Evolutionary conservation across 2,329 filamentous ascomycete genomes (phyloP).

Genomic region (Penicillium sp.): DNA sequence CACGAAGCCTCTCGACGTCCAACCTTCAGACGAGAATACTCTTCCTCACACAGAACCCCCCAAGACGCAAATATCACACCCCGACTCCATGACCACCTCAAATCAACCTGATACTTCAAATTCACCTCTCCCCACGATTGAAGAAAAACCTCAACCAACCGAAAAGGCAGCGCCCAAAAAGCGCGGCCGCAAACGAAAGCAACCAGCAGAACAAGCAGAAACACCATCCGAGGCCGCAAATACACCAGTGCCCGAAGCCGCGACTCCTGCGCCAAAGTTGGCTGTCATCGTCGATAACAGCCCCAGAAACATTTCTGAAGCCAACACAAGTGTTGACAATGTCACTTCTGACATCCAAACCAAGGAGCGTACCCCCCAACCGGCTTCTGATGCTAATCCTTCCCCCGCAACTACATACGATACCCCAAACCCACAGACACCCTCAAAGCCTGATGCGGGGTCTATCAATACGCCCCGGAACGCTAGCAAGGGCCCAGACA

Average conservation of each 20-base stretch:
- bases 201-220: constrained; percentile 26
- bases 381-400: not conserved
- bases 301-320: not conserved
- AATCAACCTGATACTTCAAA: not conserved
- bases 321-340: not conserved
- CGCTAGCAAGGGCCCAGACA: constrained; percentile 32
- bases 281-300: constrained; percentile 3
- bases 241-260: constrained; percentile 1
- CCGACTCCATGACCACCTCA: not conserved
- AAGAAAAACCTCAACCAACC: not conserved
- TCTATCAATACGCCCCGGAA: constrained; percentile 1
- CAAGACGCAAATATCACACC: not conserved
- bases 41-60: constrained; percentile 9
- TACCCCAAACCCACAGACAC: constrained; percentile 8
- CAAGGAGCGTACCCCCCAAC: constrained; percentile 1
- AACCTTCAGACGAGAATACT: not conserved
- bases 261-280: not conserved
- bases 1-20: constrained; percentile 21
- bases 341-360: not conserved
- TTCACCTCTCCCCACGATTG: not conserved
- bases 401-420: not conserved
- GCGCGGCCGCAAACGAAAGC: constrained; percentile 45
- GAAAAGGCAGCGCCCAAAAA: constrained; percentile 36
- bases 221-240: not conserved
- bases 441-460: not conserved